Evolutionary conservation across 495 filamentous ascomycete genomes (phyloP).

Genomic region (Aspergillus heteromorphus): DNA sequence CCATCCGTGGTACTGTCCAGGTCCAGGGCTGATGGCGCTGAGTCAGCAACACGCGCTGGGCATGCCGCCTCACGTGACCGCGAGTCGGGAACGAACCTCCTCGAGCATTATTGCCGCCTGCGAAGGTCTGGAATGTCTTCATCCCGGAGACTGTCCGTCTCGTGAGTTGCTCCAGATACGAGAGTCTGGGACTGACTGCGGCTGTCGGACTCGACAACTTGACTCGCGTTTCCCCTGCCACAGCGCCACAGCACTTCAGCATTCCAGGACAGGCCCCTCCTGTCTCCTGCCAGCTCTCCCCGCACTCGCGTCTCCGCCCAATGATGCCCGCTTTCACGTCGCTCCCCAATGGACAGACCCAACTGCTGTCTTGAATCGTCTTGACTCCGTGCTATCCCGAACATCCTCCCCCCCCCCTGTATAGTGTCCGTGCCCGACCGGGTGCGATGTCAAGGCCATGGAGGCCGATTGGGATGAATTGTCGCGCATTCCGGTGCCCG

Average conservation of each 20-base stretch:
- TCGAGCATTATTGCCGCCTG: background rate
- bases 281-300: constrained; percentile 26
- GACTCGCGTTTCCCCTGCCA: background rate
- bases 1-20: no score
- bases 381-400: background rate
- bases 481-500: constrained; percentile 63
- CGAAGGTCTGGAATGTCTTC: background rate
- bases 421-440: constrained; percentile 8
- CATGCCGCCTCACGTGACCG: constrained; percentile 7
- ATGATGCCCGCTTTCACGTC: constrained; percentile 33
- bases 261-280: background rate
- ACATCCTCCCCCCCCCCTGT: background rate
- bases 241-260: no score
- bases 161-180: background rate
- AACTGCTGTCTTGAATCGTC: constrained; percentile 10
- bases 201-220: background rate
- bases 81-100: constrained; percentile 6
- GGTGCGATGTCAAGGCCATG: constrained; percentile 27
- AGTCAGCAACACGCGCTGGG: background rate
- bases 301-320: constrained; percentile 37
- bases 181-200: background rate
- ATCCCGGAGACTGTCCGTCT: background rate
- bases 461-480: constrained; percentile 57
- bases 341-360: constrained; percentile 28
- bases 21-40: no score